Base-by-base conservation (phyloP, 768 basidiomycete species). In the Tephrocybe sp. region DNA sequence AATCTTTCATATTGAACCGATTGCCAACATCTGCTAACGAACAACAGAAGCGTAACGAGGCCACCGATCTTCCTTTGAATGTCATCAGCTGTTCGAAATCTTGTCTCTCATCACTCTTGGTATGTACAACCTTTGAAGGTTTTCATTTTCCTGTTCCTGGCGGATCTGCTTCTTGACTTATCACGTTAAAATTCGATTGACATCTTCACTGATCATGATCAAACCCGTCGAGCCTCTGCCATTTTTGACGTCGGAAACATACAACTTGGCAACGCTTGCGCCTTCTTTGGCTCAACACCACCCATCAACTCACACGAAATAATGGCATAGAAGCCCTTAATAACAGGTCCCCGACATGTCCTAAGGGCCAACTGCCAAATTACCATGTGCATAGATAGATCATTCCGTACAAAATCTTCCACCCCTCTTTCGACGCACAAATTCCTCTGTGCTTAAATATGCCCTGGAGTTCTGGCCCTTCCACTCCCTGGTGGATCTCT, bases 331-430 rank as follows among this genome's bases (percentile, higher is more conserved):
- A 64, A 63, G 57, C 40, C 32, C 9, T 53, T 25, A 45, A 51
- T 43, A 59, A 52, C 56, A 57, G 49, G 54, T 41, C 54, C 41
- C 36, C 34, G 54, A 47, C 39, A 53, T 22, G n/a, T 35, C 54
- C 54, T 55, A 62, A 65, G 60, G 61, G 59, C 57, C 40, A 65
- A 64, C 62, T 66, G 67, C 60, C 64, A 66, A 49, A 50, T 44
- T 49, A 18, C 27, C 34, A 21, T 51, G 24, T 54, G 38, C 43
- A 30, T 49, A 41, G 60, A 62, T 56, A 58, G 54, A 53, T 61
- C 49, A 45, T 54, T 64, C 53, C 46, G 41, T 51, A 9, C 32
- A 46, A 22, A 25, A 30, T 48, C 40, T 41, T n/a, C n/a, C n/a
- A n/a, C 57, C 49, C 45, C 59, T 39, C 56, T 47, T 49, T 54